A percentile compares a stretch with the other conserved stretches of the same genome.
These are phyloP conservation scores for Oemleria cerasiformis DNA, from an alignment of 306 rosid species.

Conservation along the genomic window DNA sequence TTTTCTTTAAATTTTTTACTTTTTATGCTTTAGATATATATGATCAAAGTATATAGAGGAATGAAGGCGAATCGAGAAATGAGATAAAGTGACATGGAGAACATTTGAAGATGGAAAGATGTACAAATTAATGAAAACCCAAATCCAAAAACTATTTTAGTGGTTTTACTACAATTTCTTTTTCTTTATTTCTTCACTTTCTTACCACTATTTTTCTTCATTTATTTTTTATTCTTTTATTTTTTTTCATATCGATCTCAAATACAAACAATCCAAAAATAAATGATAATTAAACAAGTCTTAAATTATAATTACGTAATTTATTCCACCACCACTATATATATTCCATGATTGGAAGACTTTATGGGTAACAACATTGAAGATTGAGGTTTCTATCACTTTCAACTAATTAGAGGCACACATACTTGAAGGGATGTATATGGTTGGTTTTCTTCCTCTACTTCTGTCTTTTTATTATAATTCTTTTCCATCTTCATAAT, in stretches of 20 bases:
- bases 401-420: conserved; percentile 2
- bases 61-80: too few relatives aligned
- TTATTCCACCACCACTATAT: neutral
- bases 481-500: neutral
- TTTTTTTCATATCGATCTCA: too few relatives aligned
- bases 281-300: neutral
- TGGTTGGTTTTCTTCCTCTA: neutral
- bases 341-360: neutral
- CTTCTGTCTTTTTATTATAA: neutral
- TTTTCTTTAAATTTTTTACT: too few relatives aligned
- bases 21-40: too few relatives aligned
- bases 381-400: neutral
- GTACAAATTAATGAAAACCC: too few relatives aligned
- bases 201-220: neutral
- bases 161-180: too few relatives aligned
- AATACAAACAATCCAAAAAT: too few relatives aligned
- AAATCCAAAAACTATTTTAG: too few relatives aligned
- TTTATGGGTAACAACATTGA: neutral
- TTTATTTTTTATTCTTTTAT: neutral
- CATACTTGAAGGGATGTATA: neutral
- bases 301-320: neutral
- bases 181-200: too few relatives aligned
- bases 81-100: too few relatives aligned
- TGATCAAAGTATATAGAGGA: too few relatives aligned
- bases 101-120: too few relatives aligned